Base-by-base conservation (phyloP, 148 eudicot species). In the Simmondsia chinensis region DNA sequence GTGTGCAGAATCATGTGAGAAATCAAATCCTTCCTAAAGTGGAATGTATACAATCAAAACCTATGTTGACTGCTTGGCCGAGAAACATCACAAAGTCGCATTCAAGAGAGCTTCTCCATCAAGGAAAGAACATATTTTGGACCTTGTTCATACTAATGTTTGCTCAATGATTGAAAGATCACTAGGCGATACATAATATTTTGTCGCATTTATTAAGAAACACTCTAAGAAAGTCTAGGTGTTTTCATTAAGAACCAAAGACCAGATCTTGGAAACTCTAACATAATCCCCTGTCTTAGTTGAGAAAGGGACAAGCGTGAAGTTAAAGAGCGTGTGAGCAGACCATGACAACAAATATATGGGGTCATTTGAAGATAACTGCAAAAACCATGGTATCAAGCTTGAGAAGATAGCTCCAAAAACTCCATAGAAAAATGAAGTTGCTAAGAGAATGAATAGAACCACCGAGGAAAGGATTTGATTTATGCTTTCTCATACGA, bases 161-260 rank as follows among this genome's bases (percentile, higher is more conserved):
- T 53, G n/a, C n/a, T n/a, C n/a, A n/a, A n/a, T n/a, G n/a, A n/a
- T n/a, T n/a, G n/a, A n/a, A n/a, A n/a, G n/a, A n/a, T n/a, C n/a
- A n/a, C n/a, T n/a, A 14, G 39, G 33, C 15, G 40, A 50, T 24
- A 13, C 1, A 1, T 9, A 14, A 0, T 43, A 42, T 7, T 54
- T 54, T 42, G 41, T 54, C 0, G 43, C 59, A 0, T 54, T 43
- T 19, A 42, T 32, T 19, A 33, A 54, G 22, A 40, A 43, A 21
- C n/a, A n/a, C n/a, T 42, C 33, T 2, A 15, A 41, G 11, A 54
- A 54, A 6, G 13, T 32, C 5, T 54, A 41, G 49, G 22, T 7
- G 0, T 31, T 1, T 15, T 0, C 18, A 2, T 32, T 54, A 10
- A 54, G 43, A 16, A 3, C 32, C 2, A 54, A 54, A 33, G 50